phyloP scores from a whole-genome alignment of 2,329 filamentous ascomycete species.

The Didymella exigua region DNA sequence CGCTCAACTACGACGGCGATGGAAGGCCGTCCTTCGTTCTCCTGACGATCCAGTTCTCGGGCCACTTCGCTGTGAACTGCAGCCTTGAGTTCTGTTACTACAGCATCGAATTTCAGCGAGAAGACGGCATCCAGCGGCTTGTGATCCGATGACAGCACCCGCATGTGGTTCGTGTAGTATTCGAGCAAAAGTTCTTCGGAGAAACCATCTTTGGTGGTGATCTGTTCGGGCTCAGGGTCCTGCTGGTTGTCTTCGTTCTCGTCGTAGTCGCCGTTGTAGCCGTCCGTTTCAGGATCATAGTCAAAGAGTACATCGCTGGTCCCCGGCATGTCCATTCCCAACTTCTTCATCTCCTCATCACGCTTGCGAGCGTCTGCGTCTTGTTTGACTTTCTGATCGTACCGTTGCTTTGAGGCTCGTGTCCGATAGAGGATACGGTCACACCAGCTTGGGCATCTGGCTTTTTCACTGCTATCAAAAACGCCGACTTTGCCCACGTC shows the following conservation, averaged over 20 bases:
- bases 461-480: slow-evolving; percentile 96
- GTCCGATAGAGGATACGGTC: slow-evolving; percentile 91
- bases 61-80: slow-evolving; percentile 86
- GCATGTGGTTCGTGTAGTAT: slow-evolving; percentile 85
- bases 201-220: slow-evolving; percentile 64
- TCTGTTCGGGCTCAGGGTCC: slow-evolving; percentile 54
- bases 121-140: slow-evolving; percentile 89
- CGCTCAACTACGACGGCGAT: slow-evolving; percentile 82
- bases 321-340: slow-evolving; percentile 73
- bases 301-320: slow-evolving; percentile 89
- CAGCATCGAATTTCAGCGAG: slow-evolving; percentile 81
- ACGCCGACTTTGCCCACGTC: slow-evolving; percentile 90
- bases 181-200: slow-evolving; percentile 62
- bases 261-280: slow-evolving; percentile 53
- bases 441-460: slow-evolving; percentile 92
- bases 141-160: slow-evolving; percentile 90
- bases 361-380: slow-evolving; percentile 70
- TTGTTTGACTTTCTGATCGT: slow-evolving; percentile 68
- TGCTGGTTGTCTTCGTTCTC: slow-evolving; percentile 41
- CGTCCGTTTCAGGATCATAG: slow-evolving; percentile 84
- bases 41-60: slow-evolving; percentile 82
- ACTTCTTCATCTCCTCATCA: slow-evolving; percentile 84
- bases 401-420: slow-evolving; percentile 68
- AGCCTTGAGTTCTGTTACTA: slow-evolving; percentile 82
- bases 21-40: slow-evolving; percentile 85